These are phyloP conservation scores for Claviceps paspali DNA, from an alignment of 2,329 filamentous ascomycete species.

Conservation along the genomic window DNA sequence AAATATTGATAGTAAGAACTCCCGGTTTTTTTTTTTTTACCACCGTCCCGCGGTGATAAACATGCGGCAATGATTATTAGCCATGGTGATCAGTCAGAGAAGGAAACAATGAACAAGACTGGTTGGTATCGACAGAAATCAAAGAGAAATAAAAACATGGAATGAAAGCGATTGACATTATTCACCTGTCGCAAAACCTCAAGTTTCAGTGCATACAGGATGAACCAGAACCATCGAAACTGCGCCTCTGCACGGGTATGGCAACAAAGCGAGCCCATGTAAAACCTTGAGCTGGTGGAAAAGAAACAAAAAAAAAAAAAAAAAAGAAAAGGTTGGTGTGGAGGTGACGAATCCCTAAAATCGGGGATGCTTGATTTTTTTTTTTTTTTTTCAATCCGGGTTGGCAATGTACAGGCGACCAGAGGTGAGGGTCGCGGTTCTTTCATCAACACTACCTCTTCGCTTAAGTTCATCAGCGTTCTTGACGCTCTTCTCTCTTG, in stretches of 20 bases:
- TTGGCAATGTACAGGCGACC: slow-evolving; percentile 74
- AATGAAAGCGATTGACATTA: slow-evolving; percentile 7
- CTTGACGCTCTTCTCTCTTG: slow-evolving; percentile 50
- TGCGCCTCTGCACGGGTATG: not conserved
- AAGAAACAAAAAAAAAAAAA: too few species aligned
- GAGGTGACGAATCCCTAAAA: too few species aligned
- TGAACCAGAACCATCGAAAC: not conserved
- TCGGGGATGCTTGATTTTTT: not conserved
- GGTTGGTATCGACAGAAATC: slow-evolving; percentile 14
- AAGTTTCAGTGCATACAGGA: slow-evolving; percentile 7
- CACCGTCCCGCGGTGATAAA: not conserved
- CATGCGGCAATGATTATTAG: not conserved
- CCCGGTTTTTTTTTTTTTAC: not conserved
- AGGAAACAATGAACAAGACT: slow-evolving; percentile 3
- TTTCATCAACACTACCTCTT: slow-evolving; percentile 71
- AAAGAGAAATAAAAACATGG: slow-evolving; percentile 1
- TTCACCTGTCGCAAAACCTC: slow-evolving; percentile 9
- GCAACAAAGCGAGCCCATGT: not conserved
- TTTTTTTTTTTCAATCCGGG: slow-evolving; percentile 39
- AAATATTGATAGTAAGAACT: not conserved
- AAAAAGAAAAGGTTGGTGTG: too few species aligned
- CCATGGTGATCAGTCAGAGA: slow-evolving; percentile 2
- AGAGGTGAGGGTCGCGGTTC: slow-evolving; percentile 58
- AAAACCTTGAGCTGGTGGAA: not conserved
- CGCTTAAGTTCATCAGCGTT: slow-evolving; percentile 57